Evolutionary conservation across 805 yeast genomes (phyloP).

Genomic region (Hanseniaspora nectarophila): DNA sequence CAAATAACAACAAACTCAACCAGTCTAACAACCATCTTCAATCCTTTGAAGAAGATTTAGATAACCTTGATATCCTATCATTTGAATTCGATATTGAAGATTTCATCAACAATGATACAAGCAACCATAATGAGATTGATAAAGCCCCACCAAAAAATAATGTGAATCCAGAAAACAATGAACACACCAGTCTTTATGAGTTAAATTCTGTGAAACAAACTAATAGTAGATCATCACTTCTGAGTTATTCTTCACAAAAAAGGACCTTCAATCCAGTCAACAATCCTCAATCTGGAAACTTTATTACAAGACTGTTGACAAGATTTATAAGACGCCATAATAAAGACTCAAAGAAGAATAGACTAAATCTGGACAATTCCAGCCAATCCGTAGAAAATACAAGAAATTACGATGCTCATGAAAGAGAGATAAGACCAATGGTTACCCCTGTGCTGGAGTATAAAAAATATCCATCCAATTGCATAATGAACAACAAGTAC

Average conservation of each 20-base stretch:
- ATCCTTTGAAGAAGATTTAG: constrained; percentile 12
- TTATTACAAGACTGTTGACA: constrained; percentile 20
- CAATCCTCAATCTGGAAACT: constrained; percentile 16
- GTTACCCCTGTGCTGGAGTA: constrained; percentile 30
- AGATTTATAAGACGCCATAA: not conserved
- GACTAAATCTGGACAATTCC: constrained; percentile 9
- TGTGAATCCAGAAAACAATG: not conserved
- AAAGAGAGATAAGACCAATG: constrained; percentile 35
- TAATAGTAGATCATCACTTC: constrained; percentile 10
- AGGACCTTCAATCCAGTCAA: constrained; percentile 3
- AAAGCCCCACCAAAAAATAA: not conserved
- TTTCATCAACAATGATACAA: constrained; percentile 4
- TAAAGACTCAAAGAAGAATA: not conserved
- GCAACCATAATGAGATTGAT: not conserved
- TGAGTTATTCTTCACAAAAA: constrained; percentile 14
- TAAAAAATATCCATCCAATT: constrained; percentile 48
- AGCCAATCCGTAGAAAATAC: constrained; percentile 15
- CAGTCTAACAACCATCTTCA: not conserved
- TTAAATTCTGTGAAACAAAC: constrained; percentile 7
- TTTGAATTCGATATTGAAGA: constrained; percentile 12
- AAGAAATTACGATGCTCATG: constrained; percentile 17
- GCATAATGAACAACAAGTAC: constrained; percentile 88
- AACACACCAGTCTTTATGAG: not conserved
- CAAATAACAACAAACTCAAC: not conserved
- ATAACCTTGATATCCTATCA: constrained; percentile 10